Base-by-base conservation (phyloP, 768 basidiomycete species). In the Boletus eberwhitei region DNA sequence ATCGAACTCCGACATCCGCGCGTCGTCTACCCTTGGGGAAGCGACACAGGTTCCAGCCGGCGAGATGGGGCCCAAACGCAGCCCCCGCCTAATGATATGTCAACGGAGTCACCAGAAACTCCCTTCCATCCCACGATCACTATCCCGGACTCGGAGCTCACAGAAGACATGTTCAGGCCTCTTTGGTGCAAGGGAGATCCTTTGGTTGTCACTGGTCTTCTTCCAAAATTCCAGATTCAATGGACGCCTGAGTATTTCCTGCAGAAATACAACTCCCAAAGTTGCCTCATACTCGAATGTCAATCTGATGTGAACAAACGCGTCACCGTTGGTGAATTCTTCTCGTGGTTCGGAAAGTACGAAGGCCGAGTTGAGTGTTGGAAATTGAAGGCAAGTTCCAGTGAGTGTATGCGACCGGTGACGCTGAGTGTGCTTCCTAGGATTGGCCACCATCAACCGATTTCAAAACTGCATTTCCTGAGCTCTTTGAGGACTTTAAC, bases 371-470 rank as follows among this genome's bases (percentile, higher is more conserved):
- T 63, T 21, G 77, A 80, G 31, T 85, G 80, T 51, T 78, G 84
- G 83, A 93, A 93, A 71, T 70, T 94, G 57, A 93, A 92, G 82
- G 64, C 52, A 40, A 54, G 89, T 85, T 60, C 43, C 68, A 36
- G 29, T 21, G 22, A 38, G n/a, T 12, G 32, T 49, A 2, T 3
- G 32, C 5, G 39, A 40, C 22, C 0, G 19, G 14, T 31, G 47
- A 59, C 4, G 29, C 53, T 68, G 39, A 66, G 36, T 21, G 35
- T 44, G 8, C 5, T 37, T 24, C 26, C 21, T 59, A 94, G 87
- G 95, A 98, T 72, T 98, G 95, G 94, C 95, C 95, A 4, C 83
- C 90, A 0, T 86, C 87, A 9, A 79, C 83, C 3, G 93, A 96
- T 59, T 96, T 98, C 74, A 86, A 85, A 64, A 76, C 79, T 3